These are phyloP conservation scores for Cryptococcus neoformans DNA, from an alignment of 1,284 basidiomycete genomes.

Conservation along the genomic window DNA sequence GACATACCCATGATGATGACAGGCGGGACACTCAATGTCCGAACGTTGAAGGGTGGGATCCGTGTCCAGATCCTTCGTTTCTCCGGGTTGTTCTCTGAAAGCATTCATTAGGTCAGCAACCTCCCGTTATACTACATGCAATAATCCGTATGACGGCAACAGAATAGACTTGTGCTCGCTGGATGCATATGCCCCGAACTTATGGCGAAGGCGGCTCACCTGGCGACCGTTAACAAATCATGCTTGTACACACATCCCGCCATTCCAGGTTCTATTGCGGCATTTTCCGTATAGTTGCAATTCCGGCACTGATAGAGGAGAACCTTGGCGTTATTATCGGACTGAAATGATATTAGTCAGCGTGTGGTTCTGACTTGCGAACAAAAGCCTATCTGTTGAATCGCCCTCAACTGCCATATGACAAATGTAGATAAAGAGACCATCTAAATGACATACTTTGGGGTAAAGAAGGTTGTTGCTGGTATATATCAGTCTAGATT, in stretches of 20 bases:
- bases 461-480: slow-evolving; percentile 91
- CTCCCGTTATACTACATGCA: too few relatives aligned
- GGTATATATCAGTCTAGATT: slow-evolving; percentile 9
- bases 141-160: too few relatives aligned
- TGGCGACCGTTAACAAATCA: slow-evolving; percentile 88
- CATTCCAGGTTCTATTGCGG: slow-evolving; percentile 57
- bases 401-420: neutral
- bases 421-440: neutral
- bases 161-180: too few relatives aligned
- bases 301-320: slow-evolving; percentile 94
- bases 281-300: slow-evolving; percentile 82
- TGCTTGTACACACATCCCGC: slow-evolving; percentile 85
- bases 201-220: slow-evolving; percentile 58
- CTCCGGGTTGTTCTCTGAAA: slow-evolving; percentile 82
- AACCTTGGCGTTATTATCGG: slow-evolving; percentile 77
- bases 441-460: slow-evolving; percentile 43
- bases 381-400: too few relatives aligned
- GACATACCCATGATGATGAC: slow-evolving; percentile 45
- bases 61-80: slow-evolving; percentile 81
- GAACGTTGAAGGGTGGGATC: slow-evolving; percentile 74
- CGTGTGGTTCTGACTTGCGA: too few relatives aligned
- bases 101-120: neutral
- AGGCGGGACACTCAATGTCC: slow-evolving; percentile 50
- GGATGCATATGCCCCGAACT: neutral
- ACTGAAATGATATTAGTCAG: slow-evolving; percentile 52